Conservation (phyloP, 257 asterid genomes). For the Thymus mandschuricus region DNA sequence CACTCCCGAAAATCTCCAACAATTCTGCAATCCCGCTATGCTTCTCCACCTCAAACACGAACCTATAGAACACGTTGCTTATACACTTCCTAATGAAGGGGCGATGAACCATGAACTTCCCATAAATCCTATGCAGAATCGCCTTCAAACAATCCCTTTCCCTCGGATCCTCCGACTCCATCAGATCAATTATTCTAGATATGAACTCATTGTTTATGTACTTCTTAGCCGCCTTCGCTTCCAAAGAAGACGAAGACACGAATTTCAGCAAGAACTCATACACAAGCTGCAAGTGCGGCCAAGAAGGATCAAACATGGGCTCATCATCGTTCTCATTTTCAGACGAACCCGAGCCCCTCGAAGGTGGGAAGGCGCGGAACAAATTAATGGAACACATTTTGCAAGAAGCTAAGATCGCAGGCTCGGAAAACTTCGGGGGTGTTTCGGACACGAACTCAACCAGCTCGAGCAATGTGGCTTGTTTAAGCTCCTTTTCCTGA, state of each 20-base stretch:
- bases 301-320: slow-evolving; percentile 79
- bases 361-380: slow-evolving; percentile 78
- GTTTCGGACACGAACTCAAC: slow-evolving; percentile 66
- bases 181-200: slow-evolving; percentile 62
- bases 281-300: slow-evolving; percentile 82
- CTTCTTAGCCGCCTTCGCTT: slow-evolving; percentile 73
- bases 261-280: slow-evolving; percentile 77
- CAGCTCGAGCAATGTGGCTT: slow-evolving; percentile 76
- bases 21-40: slow-evolving; percentile 83
- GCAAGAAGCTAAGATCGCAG: slow-evolving; percentile 72
- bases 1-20: slow-evolving; percentile 90
- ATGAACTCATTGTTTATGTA: slow-evolving; percentile 69
- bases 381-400: slow-evolving; percentile 78
- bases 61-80: slow-evolving; percentile 69
- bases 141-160: slow-evolving; percentile 83
- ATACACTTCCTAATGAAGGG: slow-evolving; percentile 76
- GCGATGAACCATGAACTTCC: slow-evolving; percentile 80
- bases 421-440: slow-evolving; percentile 68
- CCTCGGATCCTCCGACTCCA: slow-evolving; percentile 90
- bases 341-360: slow-evolving; percentile 32
- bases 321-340: slow-evolving; percentile 69
- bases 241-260: slow-evolving; percentile 64
- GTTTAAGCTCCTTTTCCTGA: slow-evolving; percentile 72
- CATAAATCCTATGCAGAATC: slow-evolving; percentile 79
- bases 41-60: slow-evolving; percentile 70